A percentile compares a stretch with the other conserved stretches of the same genome.
Conservation (phyloP, 2,329 filamentous ascomycete species). For the Diaporthe amygdali region DNA sequence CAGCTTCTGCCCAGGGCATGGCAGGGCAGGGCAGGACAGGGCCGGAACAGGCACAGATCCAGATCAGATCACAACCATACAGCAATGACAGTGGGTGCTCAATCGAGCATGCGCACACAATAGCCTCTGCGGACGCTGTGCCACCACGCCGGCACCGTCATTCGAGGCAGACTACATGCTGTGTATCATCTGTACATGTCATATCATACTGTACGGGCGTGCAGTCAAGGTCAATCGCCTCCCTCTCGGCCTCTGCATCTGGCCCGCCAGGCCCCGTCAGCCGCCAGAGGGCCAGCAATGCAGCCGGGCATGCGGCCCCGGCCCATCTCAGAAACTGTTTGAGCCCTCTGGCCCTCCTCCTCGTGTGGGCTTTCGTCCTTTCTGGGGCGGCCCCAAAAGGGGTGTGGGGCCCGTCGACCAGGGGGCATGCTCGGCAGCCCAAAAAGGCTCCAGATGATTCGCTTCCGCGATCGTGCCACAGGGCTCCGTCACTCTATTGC, state of each 20-base stretch:
- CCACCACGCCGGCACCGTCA: background rate
- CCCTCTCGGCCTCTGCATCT: slow-evolving; percentile 1
- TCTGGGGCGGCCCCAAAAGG: slow-evolving; percentile 15
- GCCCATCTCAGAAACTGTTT: slow-evolving; percentile 8
- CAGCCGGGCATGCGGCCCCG: background rate
- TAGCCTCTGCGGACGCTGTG: slow-evolving; percentile 9
- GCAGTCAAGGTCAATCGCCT: background rate
- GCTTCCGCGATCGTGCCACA: slow-evolving; percentile 20
- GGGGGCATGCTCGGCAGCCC: background rate
- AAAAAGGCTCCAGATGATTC: slow-evolving; percentile 21
- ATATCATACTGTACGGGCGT: background rate
- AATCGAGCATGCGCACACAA: background rate
- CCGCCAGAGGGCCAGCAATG: background rate
- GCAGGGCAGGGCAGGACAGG: no score
- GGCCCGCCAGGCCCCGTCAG: slow-evolving; percentile 1
- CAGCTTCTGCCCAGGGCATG: no score
- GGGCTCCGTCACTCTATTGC: slow-evolving; percentile 1
- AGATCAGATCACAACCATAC: background rate
- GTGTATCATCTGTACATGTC: background rate
- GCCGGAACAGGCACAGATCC: slow-evolving; percentile 11
- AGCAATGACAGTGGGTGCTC: background rate
- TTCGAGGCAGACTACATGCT: background rate
- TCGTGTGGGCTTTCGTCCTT: slow-evolving; percentile 5
- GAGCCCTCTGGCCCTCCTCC: background rate
- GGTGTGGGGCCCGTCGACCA: slow-evolving; percentile 17